Base-by-base conservation (phyloP, 2,329 filamentous ascomycete genomes). In the Cladophialophora carrionii region DNA sequence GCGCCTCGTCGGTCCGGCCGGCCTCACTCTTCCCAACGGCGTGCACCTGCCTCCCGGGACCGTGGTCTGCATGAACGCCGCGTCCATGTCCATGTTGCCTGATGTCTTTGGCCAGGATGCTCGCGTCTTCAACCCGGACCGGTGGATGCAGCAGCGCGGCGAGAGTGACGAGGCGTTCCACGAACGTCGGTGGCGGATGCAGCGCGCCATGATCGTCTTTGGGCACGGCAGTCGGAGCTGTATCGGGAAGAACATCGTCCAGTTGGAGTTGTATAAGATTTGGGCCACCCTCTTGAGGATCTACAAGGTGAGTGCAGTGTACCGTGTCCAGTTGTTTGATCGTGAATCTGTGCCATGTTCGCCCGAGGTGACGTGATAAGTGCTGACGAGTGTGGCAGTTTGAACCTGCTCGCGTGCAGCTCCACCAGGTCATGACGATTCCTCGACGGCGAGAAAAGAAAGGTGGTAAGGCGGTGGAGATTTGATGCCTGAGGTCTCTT, bases 261-360 rank as follows among this genome's bases (percentile, higher is more conserved):
- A 60, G 57, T 8, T 60, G n/a, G 57, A 60, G 31, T 31, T 60
- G 46, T 60, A 60, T 31, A 60, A 60, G 57, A 51, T 60, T 26
- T 60, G 57, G 57, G 57, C 57, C 29, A 60, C 57, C 24, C 57
- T 60, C 6, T 29, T 60, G 57, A 26, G 57, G 57, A 60, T 60
- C 22, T 60, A 60, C 24, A 60, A 60, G 57, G 57, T 60, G n/a
- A 60, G 57, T 60, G 7, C 41, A 9, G 37, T 3, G 37, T 17
- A n/a, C 37, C 37, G 1, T 29, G 17, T 7, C 17, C 2, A 6
- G 32, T 34, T 34, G 8, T 34, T 6, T n/a, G 37, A 43, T 41
- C 37, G 14, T 43, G 17, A 1, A 55, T 55, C 29, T n/a, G 9
- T 55, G n/a, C 29, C n/a, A 8, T n/a, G 1, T 55, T 10, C 1